Percentiles rank a stretch among this genome's conserved stretches.
Evolutionary conservation across 192 early-diverging fungal genomes (phyloP).

Genomic region (Rhizophagus sp.): DNA sequence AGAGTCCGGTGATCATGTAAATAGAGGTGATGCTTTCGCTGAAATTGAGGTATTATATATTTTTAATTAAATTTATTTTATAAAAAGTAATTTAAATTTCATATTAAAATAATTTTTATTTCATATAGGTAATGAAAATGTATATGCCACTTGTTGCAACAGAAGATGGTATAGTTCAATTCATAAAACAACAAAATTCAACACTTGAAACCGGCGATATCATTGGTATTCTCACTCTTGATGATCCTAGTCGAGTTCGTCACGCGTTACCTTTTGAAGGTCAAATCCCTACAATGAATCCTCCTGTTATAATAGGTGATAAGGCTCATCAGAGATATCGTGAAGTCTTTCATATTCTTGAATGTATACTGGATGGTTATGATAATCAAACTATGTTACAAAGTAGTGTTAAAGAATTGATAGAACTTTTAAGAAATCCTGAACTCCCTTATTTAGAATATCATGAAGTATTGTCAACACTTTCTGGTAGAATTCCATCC

Average conservation of each 20-base stretch:
- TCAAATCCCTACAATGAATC: constrained; percentile 67
- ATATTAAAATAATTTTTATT: neutral
- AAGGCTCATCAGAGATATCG: constrained; percentile 87
- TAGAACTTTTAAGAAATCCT: constrained; percentile 69
- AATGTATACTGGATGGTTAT: constrained; percentile 85
- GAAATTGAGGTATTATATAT: constrained; percentile 90
- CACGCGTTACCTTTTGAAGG: constrained; percentile 84
- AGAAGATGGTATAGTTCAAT: constrained; percentile 88
- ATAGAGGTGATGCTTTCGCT: constrained; percentile 88
- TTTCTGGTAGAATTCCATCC: constrained; percentile 85
- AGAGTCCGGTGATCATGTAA: constrained; percentile 92
- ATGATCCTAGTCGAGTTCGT: constrained; percentile 91
- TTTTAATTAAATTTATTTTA: neutral
- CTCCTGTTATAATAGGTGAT: constrained; percentile 81
- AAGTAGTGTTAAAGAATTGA: constrained; percentile 68
- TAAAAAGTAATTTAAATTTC: neutral
- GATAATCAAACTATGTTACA: constrained; percentile 75
- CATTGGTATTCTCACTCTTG: constrained; percentile 88
- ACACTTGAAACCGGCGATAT: constrained; percentile 89
- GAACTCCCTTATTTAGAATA: constrained; percentile 89
- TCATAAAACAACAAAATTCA: constrained; percentile 85
- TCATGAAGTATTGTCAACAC: constrained; percentile 73
- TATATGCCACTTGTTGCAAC: constrained; percentile 96
- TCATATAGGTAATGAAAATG: constrained; percentile 94
- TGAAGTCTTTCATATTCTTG: constrained; percentile 61